These are phyloP conservation scores for Austroboletus niveus DNA, from an alignment of 1,284 basidiomycete genomes.

Conservation along the genomic window DNA sequence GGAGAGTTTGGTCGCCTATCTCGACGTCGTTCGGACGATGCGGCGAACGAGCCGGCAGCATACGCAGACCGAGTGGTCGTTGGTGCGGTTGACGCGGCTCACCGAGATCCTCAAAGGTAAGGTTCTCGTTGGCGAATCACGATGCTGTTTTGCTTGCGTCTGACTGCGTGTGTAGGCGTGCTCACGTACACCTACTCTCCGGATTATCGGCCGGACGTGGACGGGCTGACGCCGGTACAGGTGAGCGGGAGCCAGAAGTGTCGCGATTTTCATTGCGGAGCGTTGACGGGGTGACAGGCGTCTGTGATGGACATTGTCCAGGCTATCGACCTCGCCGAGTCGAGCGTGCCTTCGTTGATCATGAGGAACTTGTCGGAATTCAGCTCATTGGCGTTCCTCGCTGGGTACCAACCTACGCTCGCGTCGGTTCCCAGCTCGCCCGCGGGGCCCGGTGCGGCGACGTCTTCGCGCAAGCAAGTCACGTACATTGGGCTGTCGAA, in stretches of 20 bases:
- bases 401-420: slow-evolving; percentile 55
- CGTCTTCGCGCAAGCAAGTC: slow-evolving; percentile 55
- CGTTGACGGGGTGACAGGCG: slow-evolving; percentile 39
- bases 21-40: slow-evolving; percentile 68
- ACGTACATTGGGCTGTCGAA: slow-evolving; percentile 89
- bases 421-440: slow-evolving; percentile 13
- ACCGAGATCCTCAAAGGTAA: slow-evolving; percentile 77
- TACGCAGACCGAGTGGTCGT: slow-evolving; percentile 59
- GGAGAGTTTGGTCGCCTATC: slow-evolving; percentile 79
- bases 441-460: slow-evolving; percentile 27
- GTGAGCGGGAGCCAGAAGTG: slow-evolving; percentile 34
- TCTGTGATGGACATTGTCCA: slow-evolving; percentile 70
- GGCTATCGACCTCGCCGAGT: slow-evolving; percentile 60
- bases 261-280: too few species aligned
- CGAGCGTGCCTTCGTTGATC: slow-evolving; percentile 68
- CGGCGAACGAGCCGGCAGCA: slow-evolving; percentile 48
- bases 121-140: slow-evolving; percentile 7
- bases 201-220: slow-evolving; percentile 87
- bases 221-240: slow-evolving; percentile 82
- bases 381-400: slow-evolving; percentile 80
- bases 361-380: slow-evolving; percentile 85
- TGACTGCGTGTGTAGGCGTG: slow-evolving; percentile 49
- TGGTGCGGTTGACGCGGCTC: slow-evolving; percentile 62
- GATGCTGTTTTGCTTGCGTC: not conserved
- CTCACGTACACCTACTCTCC: slow-evolving; percentile 81